Conservation (phyloP, 176 grass and related monocot genomes). For the Echinochloa phyllopogon region DNA sequence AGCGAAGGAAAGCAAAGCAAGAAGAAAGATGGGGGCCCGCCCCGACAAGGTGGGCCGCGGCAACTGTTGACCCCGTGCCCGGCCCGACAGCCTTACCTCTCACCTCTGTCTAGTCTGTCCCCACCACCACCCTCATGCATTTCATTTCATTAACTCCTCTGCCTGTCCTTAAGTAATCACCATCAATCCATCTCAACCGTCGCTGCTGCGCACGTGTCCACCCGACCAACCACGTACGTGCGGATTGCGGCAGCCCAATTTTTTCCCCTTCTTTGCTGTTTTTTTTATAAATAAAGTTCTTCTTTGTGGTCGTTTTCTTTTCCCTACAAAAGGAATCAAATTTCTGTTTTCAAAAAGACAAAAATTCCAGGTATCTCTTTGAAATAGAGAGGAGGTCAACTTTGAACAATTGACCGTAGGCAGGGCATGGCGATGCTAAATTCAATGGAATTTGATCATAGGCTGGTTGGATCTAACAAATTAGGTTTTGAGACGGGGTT, state of each 20-base stretch:
- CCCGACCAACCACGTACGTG: not conserved
- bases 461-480: no score
- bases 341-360: no score
- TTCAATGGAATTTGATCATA: not conserved
- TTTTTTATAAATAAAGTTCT: no score
- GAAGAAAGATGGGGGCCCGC: not conserved
- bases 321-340: no score
- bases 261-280: no score
- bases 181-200: not conserved
- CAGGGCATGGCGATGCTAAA: no score
- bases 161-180: not conserved
- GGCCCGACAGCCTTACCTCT: constrained; percentile 40
- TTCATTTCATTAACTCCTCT: not conserved
- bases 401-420: no score
- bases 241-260: not conserved
- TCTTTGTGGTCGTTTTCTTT: no score
- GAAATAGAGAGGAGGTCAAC: no score
- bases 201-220: not conserved
- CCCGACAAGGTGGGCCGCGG: constrained; percentile 37
- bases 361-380: no score
- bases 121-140: not conserved
- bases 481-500: no score
- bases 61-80: constrained; percentile 59
- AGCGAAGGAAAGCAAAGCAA: not conserved
- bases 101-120: not conserved